Conservation (phyloP, 805 yeast species). For the Metschnikowia proteae region DNA sequence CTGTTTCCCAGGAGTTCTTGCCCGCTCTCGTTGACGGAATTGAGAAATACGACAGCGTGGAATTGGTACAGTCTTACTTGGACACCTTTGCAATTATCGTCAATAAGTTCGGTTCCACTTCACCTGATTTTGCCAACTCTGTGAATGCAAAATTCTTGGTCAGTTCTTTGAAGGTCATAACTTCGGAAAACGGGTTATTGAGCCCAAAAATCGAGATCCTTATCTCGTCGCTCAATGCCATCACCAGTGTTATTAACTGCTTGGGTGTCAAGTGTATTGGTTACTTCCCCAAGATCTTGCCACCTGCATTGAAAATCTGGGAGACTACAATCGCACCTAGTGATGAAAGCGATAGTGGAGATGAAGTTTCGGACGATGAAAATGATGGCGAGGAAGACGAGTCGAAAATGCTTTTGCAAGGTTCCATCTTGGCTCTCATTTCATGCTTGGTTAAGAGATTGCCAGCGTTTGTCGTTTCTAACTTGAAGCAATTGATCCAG, state of each 20-base stretch:
- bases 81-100: conserved; percentile 64
- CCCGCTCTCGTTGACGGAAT: conserved; percentile 45
- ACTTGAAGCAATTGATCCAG: conserved; percentile 57
- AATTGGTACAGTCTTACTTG: conserved; percentile 63
- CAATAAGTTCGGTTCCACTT: conserved; percentile 50
- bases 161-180: conserved; percentile 47
- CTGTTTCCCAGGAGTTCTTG: conserved; percentile 50
- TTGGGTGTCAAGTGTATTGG: conserved; percentile 87
- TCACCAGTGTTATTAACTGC: conserved; percentile 64
- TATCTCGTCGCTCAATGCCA: conserved; percentile 69
- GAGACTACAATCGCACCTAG: conserved; percentile 26
- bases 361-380: conserved; percentile 12
- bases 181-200: conserved; percentile 50
- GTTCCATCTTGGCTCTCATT: conserved; percentile 66
- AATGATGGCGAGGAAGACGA: conserved; percentile 21
- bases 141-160: conserved; percentile 46
- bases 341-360: conserved; percentile 23
- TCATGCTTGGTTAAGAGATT: conserved; percentile 76
- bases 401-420: conserved; percentile 48
- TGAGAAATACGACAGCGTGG: conserved; percentile 35
- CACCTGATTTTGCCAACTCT: conserved; percentile 26
- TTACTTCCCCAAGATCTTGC: conserved; percentile 77
- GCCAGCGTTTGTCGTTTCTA: conserved; percentile 78
- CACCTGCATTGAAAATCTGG: conserved; percentile 65
- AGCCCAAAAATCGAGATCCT: conserved; percentile 57